Base-by-base conservation (phyloP, 2,329 filamentous ascomycete species). In the Alternaria arborescens region DNA sequence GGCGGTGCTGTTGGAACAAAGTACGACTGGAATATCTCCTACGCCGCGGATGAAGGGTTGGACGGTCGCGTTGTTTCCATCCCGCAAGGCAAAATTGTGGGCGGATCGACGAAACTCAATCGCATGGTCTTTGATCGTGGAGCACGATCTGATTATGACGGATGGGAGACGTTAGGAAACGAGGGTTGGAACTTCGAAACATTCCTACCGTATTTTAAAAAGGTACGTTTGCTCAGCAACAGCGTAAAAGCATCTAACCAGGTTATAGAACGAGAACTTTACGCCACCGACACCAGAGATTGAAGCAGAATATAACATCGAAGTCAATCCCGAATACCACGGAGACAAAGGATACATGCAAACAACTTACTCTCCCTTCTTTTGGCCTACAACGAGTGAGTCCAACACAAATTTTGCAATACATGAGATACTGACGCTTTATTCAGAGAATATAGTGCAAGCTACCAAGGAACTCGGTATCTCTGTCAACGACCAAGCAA, bases 71-170 rank as follows among this genome's bases (percentile, higher is more conserved):
- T 43, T 22, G 43, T 66, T 20, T 22, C 62, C 2, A 58, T 71
- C 16, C 55, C 66, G 11, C 60, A 64, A 26, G 70, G 70, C 14
- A 72, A 63, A 46, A 26, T 70, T 11, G 69, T 71, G 24, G 70
- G 70, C n/a, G 70, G 70, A 24, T 68, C 66, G 11, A 69, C 69
- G 5, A 71, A 71, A 53, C 50, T 84, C n/a, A 83, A 83, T 57
- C 75, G 80, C 20, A 69, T 77, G 64, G 70, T 71, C 3, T 72
- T 72, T 50, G 71, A 75, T 44, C 72, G 74, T 20, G 72, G 65
- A 8, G 51, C 64, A 5, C 68, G 63, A 40, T 66, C 70, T 8
- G 76, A 78, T 30, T 78, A 75, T 38, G 71, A 77, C 67, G 68
- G 58, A 11, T 75, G 72, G 71, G 69, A 71, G 50, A 18, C 47